phyloP scores from a whole-genome alignment of 306 rosid species.

The Gastrolobium bilobum region DNA sequence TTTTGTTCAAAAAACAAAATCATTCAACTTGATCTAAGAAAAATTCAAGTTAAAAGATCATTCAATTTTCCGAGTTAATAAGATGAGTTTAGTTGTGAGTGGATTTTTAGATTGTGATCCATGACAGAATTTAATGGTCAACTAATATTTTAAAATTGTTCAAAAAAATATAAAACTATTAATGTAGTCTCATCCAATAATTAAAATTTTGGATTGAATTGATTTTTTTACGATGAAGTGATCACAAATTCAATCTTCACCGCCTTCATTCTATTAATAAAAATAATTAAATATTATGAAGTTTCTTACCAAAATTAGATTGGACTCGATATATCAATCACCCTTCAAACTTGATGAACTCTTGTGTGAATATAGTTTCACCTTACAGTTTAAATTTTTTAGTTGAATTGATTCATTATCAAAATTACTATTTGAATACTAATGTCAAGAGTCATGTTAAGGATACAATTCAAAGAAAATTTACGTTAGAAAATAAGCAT shows the following conservation, averaged over 20 bases:
- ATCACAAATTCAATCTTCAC: too few relatives aligned
- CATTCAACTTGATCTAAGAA: not conserved
- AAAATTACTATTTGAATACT: conserved; percentile 29
- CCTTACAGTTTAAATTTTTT: too few relatives aligned
- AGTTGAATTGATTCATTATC: not conserved
- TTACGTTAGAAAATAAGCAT: conserved; percentile 22
- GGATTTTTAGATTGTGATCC: conserved; percentile 35
- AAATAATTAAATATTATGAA: too few relatives aligned
- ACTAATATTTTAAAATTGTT: not conserved
- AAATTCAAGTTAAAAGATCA: conserved; percentile 30
- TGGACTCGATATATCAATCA: too few relatives aligned
- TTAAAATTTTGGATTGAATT: too few relatives aligned
- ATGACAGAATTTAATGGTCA: conserved; percentile 42
- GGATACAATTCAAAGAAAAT: conserved; percentile 9
- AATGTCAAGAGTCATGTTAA: not conserved
- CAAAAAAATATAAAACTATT: too few relatives aligned
- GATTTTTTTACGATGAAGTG: too few relatives aligned
- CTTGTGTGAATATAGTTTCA: too few relatives aligned
- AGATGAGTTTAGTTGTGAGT: conserved; percentile 8
- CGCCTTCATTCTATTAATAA: too few relatives aligned
- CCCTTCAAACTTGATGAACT: too few relatives aligned
- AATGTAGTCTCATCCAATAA: too few relatives aligned
- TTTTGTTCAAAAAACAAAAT: not conserved
- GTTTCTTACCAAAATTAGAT: too few relatives aligned
- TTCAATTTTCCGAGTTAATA: not conserved